Percentiles rank a stretch among this genome's conserved stretches.
These are phyloP conservation scores for Penicillium canariense DNA, from an alignment of 495 filamentous ascomycete genomes.

Conservation along the genomic window DNA sequence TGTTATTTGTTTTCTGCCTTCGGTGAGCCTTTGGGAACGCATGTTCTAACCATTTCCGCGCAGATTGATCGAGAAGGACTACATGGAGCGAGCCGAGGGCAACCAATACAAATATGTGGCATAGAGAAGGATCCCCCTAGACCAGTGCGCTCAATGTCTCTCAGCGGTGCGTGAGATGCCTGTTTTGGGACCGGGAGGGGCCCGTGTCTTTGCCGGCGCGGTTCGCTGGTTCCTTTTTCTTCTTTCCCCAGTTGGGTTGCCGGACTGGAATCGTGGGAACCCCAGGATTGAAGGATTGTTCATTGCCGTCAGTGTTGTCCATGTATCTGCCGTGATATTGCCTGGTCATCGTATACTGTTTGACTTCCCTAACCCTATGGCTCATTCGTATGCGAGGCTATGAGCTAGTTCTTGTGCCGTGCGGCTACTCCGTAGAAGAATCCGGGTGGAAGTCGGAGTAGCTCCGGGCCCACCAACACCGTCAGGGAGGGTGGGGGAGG, in stretches of 20 bases:
- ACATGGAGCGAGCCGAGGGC: constrained; percentile 81
- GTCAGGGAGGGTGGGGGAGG: too few relatives aligned
- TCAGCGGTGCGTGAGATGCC: constrained; percentile 1
- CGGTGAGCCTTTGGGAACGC: not conserved
- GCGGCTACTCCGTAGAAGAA: not conserved
- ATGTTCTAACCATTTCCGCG: constrained; percentile 8
- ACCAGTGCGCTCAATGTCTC: not conserved
- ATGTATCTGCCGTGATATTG: not conserved
- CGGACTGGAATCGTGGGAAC: not conserved
- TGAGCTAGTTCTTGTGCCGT: too few relatives aligned
- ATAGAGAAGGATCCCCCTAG: constrained; percentile 39
- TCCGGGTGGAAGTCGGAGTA: constrained; percentile 8
- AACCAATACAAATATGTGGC: constrained; percentile 80
- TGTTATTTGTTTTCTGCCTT: not conserved
- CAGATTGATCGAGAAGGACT: constrained; percentile 93
- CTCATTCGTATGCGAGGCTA: too few relatives aligned
- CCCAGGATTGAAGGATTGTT: not conserved
- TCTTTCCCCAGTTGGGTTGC: not conserved
- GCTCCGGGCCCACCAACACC: constrained; percentile 9
- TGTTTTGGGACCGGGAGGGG: constrained; percentile 2
- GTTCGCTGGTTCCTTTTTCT: not conserved
- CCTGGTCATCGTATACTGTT: not conserved
- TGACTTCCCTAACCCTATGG: not conserved
- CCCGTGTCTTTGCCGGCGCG: constrained; percentile 1
- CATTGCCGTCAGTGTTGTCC: not conserved